These are phyloP conservation scores for Leucogyrophana mollusca DNA, from an alignment of 768 basidiomycete genomes.

Conservation along the genomic window DNA sequence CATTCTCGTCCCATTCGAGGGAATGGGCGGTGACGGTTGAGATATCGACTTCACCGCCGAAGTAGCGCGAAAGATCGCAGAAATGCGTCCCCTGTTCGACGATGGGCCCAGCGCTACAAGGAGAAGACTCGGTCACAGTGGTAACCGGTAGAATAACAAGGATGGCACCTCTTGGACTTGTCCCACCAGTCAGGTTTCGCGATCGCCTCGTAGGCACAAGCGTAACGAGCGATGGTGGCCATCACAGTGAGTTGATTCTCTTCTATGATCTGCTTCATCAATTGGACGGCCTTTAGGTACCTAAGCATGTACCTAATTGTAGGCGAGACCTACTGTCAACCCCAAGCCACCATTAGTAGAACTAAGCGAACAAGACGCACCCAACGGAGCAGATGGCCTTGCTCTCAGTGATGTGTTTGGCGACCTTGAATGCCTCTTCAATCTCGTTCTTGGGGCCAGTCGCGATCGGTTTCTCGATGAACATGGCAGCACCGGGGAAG, in stretches of 20 bases:
- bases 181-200: slow-evolving; percentile 92
- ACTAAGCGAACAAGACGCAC: no score
- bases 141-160: slow-evolving; percentile 1
- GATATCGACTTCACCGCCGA: slow-evolving; percentile 94
- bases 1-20: slow-evolving; percentile 88
- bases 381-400: slow-evolving; percentile 87
- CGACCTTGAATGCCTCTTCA: slow-evolving; percentile 66
- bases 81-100: slow-evolving; percentile 96
- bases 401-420: slow-evolving; percentile 65
- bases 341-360: background rate
- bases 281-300: slow-evolving; percentile 90
- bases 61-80: slow-evolving; percentile 95
- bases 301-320: slow-evolving; percentile 91
- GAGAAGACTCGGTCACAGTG: slow-evolving; percentile 2
- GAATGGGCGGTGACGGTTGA: slow-evolving; percentile 79
- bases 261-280: slow-evolving; percentile 94
- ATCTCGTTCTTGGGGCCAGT: slow-evolving; percentile 75
- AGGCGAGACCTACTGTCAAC: background rate
- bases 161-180: slow-evolving; percentile 71
- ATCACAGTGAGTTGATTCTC: slow-evolving; percentile 95
- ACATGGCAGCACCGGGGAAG: slow-evolving; percentile 87
- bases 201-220: slow-evolving; percentile 80
- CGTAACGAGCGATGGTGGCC: slow-evolving; percentile 94
- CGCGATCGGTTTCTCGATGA: slow-evolving; percentile 91
- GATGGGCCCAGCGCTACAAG: slow-evolving; percentile 69